phyloP scores from a whole-genome alignment of 805 yeast genomes.

The Saccharomycopsis fodiens region DNA sequence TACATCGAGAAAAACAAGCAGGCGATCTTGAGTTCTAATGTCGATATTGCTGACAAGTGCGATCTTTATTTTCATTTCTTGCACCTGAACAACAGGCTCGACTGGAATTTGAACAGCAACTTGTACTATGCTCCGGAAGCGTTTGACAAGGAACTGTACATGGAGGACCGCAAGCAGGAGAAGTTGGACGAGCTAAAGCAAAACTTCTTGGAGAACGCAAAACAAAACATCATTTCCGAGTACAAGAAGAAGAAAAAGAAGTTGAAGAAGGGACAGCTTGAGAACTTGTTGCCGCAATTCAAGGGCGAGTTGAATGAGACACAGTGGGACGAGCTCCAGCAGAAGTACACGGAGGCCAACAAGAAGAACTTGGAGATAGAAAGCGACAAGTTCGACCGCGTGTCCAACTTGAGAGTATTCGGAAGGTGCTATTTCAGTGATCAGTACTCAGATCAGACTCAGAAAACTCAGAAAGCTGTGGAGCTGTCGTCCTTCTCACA shows the following conservation, averaged over 20 bases:
- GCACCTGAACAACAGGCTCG: neutral
- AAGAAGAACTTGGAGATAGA: slow-evolving; percentile 8
- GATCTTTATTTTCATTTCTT: slow-evolving; percentile 9
- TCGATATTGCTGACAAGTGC: slow-evolving; percentile 9
- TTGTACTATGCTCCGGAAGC: slow-evolving; percentile 7
- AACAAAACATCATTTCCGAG: slow-evolving; percentile 21
- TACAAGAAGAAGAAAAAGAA: slow-evolving; percentile 1
- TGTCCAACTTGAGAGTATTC: slow-evolving; percentile 22
- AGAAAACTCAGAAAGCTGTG: neutral
- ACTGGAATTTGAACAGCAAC: slow-evolving; percentile 1
- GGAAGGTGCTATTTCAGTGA: slow-evolving; percentile 22
- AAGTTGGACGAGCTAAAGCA: slow-evolving; percentile 2
- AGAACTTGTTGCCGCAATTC: slow-evolving; percentile 3
- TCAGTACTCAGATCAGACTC: neutral
- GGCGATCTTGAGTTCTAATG: slow-evolving; percentile 7
- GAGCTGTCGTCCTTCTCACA: neutral
- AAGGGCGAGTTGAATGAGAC: neutral
- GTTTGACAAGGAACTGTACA: slow-evolving; percentile 3
- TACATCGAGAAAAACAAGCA: neutral
- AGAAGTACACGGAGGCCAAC: neutral
- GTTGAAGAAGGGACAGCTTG: slow-evolving; percentile 6
- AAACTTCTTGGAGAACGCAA: slow-evolving; percentile 9
- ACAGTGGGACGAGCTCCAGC: slow-evolving; percentile 4
- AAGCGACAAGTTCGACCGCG: slow-evolving; percentile 13
- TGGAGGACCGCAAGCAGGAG: slow-evolving; percentile 4